Conservation (phyloP, 768 basidiomycete species). For the Lentinula detonsa region DNA sequence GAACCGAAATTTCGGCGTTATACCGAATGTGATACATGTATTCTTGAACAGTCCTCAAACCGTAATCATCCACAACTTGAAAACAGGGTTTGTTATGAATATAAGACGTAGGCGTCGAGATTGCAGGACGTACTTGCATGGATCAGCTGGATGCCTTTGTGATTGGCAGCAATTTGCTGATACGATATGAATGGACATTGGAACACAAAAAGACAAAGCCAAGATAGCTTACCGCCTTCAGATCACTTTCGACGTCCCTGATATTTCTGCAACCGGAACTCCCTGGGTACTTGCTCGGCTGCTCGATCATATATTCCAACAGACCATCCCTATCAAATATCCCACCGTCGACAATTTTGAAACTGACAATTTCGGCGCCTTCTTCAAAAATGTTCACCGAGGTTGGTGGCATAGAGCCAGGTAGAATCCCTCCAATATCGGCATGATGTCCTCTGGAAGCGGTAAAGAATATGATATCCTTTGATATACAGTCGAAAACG, state of each 20-base stretch:
- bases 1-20: constrained; percentile 86
- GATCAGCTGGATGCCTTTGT: constrained; percentile 85
- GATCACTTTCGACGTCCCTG: constrained; percentile 84
- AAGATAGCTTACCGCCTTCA: constrained; percentile 66
- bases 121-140: constrained; percentile 56
- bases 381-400: constrained; percentile 90
- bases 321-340: constrained; percentile 75
- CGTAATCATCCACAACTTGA: constrained; percentile 81
- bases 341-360: constrained; percentile 85
- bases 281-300: constrained; percentile 76
- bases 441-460: constrained; percentile 94
- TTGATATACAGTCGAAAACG: constrained; percentile 62
- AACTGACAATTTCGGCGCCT: constrained; percentile 84
- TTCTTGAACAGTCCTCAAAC: constrained; percentile 79
- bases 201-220: constrained; percentile 6
- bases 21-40: constrained; percentile 89
- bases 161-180: constrained; percentile 91
- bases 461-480: constrained; percentile 86
- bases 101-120: background rate
- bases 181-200: background rate
- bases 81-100: constrained; percentile 5
- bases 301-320: constrained; percentile 73
- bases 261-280: constrained; percentile 86
- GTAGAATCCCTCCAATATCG: constrained; percentile 88
- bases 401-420: constrained; percentile 94